Conservation (phyloP, 768 basidiomycete genomes). For the Fibroporia radiculosa region DNA sequence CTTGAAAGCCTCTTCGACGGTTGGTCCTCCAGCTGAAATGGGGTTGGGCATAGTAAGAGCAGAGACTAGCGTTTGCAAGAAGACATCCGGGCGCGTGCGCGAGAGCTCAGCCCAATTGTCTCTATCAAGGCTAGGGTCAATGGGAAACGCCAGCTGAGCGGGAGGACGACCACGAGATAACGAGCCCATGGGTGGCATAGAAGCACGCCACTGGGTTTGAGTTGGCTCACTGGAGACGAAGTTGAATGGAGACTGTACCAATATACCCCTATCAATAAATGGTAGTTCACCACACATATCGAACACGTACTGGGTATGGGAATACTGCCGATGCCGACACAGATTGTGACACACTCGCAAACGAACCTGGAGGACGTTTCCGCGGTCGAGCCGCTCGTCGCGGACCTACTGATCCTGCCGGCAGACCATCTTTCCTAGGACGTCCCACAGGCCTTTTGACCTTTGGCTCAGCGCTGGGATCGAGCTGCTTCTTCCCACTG, state of each 20-base stretch:
- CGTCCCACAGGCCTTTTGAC: constrained; percentile 74
- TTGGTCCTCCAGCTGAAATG: constrained; percentile 46
- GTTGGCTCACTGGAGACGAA: constrained; percentile 5
- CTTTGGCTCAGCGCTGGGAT: constrained; percentile 37
- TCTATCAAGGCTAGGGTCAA: constrained; percentile 45
- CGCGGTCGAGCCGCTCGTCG: constrained; percentile 33
- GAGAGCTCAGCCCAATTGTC: constrained; percentile 63
- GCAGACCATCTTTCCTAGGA: constrained; percentile 75
- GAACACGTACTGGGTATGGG: constrained; percentile 11
- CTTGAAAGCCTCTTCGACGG: constrained; percentile 72
- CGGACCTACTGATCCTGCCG: constrained; percentile 59
- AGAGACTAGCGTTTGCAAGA: constrained; percentile 49
- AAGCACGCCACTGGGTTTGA: constrained; percentile 14
- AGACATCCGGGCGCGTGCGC: constrained; percentile 45
- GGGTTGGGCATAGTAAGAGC: constrained; percentile 60
- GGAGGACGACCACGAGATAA: constrained; percentile 11
- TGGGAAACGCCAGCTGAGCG: constrained; percentile 22
- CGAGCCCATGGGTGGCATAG: constrained; percentile 17
- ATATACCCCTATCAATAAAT: background rate
- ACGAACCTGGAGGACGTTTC: constrained; percentile 29
- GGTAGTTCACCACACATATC: background rate
- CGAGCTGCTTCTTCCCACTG: constrained; percentile 59
- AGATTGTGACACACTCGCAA: constrained; percentile 16
- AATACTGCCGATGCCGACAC: constrained; percentile 3
- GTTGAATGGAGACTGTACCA: background rate